Evolutionary conservation across 192 early-diverging fungal species (phyloP), one percentile per base, ranked within the genome.

Genomic region (Backusella tuberculispora): DNA sequence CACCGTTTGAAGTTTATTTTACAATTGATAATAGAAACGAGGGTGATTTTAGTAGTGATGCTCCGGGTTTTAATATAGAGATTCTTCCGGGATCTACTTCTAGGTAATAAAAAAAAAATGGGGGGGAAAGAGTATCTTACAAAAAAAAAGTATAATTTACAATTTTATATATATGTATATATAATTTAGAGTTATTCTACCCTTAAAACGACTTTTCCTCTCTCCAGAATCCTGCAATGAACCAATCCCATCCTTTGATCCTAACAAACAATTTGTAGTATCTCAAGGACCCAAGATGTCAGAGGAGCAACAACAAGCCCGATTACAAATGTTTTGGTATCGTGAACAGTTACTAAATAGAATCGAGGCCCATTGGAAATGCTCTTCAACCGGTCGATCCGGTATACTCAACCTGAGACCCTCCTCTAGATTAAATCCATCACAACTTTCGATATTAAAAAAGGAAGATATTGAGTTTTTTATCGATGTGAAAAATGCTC

Each of bases 241-340:
- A 44, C 87, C 88, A 4, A 92, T 95, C 34, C 94, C 94, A n/a
- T 85, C 87, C 17, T 85, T 92, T 1, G 66, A 81, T 19, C 78
- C 84, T 10, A 91, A 91, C 79, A 92, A 92, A 48, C 94, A 95
- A 83, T 95, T 92, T 81, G 90, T 95, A 3, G 90, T 93, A 8
- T 87, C 90, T 3, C 83, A 88, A 66, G 86, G 77, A 7, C 81
- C 85, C 8, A 84, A 80, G 56, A 45, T 81, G 3, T 74, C 88
- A 5, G 45, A 77, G n/a, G 85, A 84, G 56, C 88, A 94, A 70
- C 90, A 89, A 37, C 77, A 72, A 14, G 69, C 78, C 29, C 84
- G 87, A n/a, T 63, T 91, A 26, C 74, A 84, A 1, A 74, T 90
- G 72, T 95, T 94, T 70, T 95, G 94, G 94, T 93, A 91, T 72